Base-by-base conservation (phyloP, 495 filamentous ascomycete genomes). In the Pseudoneurospora amorphoporcata region DNA sequence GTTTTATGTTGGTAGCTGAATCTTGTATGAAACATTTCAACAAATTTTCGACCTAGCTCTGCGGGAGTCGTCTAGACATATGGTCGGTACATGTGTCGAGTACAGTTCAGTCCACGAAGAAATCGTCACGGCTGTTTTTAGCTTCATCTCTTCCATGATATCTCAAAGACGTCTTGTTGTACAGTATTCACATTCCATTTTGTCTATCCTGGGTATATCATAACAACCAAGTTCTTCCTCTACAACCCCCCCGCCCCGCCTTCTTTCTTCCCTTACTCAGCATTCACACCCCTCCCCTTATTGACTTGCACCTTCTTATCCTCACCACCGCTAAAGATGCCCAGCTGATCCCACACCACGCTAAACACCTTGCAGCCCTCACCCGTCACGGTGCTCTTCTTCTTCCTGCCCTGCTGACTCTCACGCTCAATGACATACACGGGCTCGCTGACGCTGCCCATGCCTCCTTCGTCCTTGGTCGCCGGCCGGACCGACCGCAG, bases 241-340 rank as follows among this genome's bases (percentile, higher is more conserved):
- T 29, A 8, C 40, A 41, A 16, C 58, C 65, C 35, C 37, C 37
- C 40, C n/a, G n/a, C n/a, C n/a, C n/a, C n/a, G n/a, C n/a, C n/a
- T n/a, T 23, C 68, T 61, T 53, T 43, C 37, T 37, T 40, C 19
- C 35, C 4, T 41, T 69, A 73, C 39, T 73, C 70, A 14, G 74
- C 69, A n/a, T 82, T 72, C n/a, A 84, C 68, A 70, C 79, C 77
- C 72, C 76, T 75, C 53, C 90, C 90, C 69, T 86, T 84, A 83
- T 99, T 97, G 72, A 98, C 89, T 84, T 98, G 96, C 75, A 98
- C 90, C 83, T 87, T 88, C 83, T 92, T 94, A 80, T 99, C 95
- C 87, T 97, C 94, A 14, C 94, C 93, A 7, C 84, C 94, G 80
- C 92, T 96, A 32, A 98, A 91, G 80, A 99, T 97, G 8, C 95